Base-by-base conservation (phyloP, 2,329 filamentous ascomycete genomes). In the Sporothrix luriei region DNA sequence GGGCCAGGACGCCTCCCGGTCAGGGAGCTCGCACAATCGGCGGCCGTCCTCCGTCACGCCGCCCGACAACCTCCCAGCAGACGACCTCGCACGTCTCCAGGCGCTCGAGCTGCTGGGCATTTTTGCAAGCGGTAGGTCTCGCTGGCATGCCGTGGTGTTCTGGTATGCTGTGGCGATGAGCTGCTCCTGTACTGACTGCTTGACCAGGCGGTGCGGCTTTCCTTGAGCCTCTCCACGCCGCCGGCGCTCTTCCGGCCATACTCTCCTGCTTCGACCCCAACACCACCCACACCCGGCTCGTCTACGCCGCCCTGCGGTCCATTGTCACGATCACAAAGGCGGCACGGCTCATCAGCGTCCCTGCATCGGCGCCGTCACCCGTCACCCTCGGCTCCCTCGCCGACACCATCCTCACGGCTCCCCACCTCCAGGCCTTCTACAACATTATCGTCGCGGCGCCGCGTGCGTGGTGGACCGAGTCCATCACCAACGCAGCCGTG, bases 71-170 rank as follows among this genome's bases (percentile, higher is more conserved):
- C 77, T 88, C 73, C 84, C 83, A 2, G 86, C 89, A 13, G 88
- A 91, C 71, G 90, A 94, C 69, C 84, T 87, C 57, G 84, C 90
- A 62, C 87, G 88, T 73, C 82, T 95, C 69, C 92, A 97, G 78
- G 90, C 91, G n/a, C 86, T 94, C 51, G 88, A 96, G 73, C 85
- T 97, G n/a, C 82, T 97, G 48, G 90, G 90, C 61, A 95, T 92
- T 78, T 87, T 98, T 76, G 92, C 93, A 70, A 90, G 91, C 80
- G 93, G 94, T 93, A 84, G 75, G 84, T 75, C 26, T 13, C 29
- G 7, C 4, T 21, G 16, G 7, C 19, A 3, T 21, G 26, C n/a
- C 29, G 11, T 19, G 5, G 9, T 33, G 33, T 33, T 33, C 33
- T 9, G 33, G 1, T 33, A 6, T 33, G 33, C 29, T 24, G 11